These are phyloP conservation scores for Thelonectria discophora DNA, from an alignment of 2,329 filamentous ascomycete genomes.

Conservation along the genomic window DNA sequence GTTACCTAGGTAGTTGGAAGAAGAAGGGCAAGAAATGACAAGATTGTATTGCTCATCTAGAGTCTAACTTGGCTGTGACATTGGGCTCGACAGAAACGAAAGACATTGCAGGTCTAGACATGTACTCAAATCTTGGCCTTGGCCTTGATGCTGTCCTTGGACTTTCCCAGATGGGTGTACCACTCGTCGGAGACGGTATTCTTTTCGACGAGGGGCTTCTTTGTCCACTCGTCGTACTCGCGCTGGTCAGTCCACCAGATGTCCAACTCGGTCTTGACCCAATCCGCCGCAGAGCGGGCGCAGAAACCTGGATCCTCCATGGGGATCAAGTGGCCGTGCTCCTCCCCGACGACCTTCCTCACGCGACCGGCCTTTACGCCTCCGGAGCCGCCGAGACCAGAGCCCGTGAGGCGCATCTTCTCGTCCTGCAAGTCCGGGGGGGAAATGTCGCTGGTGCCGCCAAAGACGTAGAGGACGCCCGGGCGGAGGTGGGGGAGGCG, in stretches of 20 bases:
- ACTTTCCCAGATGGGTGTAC: constrained; percentile 59
- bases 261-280: constrained; percentile 65
- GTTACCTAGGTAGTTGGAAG: too few relatives aligned
- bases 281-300: constrained; percentile 67
- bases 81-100: too few relatives aligned
- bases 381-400: constrained; percentile 73
- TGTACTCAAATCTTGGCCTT: constrained; percentile 46
- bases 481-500: constrained; percentile 70
- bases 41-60: too few relatives aligned
- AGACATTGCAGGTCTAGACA: background rate
- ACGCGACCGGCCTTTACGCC: constrained; percentile 72
- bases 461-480: constrained; percentile 75
- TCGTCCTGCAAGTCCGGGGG: constrained; percentile 57
- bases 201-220: constrained; percentile 61
- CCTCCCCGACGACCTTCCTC: constrained; percentile 68
- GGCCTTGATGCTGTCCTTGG: constrained; percentile 27
- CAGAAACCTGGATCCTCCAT: constrained; percentile 78
- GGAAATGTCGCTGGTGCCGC: constrained; percentile 66
- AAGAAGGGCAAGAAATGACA: too few relatives aligned
- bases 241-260: constrained; percentile 66
- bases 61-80: too few relatives aligned
- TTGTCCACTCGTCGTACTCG: constrained; percentile 65
- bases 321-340: constrained; percentile 80
- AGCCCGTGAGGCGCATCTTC: constrained; percentile 72
- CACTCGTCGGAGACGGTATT: constrained; percentile 60